Base-by-base conservation (phyloP, 2,329 filamentous ascomycete species). In the Fusarium sacchari region DNA sequence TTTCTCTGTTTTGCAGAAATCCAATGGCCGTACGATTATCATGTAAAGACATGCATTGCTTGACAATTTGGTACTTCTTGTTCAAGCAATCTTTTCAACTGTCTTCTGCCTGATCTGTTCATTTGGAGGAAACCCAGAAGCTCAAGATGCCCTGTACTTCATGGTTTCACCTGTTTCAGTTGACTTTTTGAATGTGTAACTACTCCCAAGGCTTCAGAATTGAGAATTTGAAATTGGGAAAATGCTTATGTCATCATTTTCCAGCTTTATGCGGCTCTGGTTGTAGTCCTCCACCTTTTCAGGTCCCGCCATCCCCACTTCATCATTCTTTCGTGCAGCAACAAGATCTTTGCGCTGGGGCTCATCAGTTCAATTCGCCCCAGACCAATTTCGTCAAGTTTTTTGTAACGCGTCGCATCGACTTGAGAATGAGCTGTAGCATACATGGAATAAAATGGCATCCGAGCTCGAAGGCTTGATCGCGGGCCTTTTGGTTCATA, bases 391-490 rank as follows among this genome's bases (percentile, higher is more conserved):
- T 72, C 66, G 53, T 69, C 60, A 61, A 67, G 42, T 52, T 67
- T 64, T 50, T 77, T 77, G 70, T 61, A 61, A 58, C 60, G 60
- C 60, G 62, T 61, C 57, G 49, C 59, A 69, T 69, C 61, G 46
- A 55, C 52, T 46, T 65, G 77, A 74, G 70, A 74, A 83, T 83
- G 81, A 77, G 30, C 61, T 63, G 36, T 62, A 55, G 40, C 52
- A 46, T 56, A 44, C 58, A 20, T 50, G 32, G 49, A 47, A 72
- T 62, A 72, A 50, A 58, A 84, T 84, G 82, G 79, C 79, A 62
- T 80, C 79, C 67, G 82, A 83, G 72, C 81, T 83, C 32, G 82
- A 84, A 76, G 80, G 80, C 70, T 74, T 83, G 70, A 82, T 84
- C 67, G 80, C 78, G 52, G 77, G 77, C 62, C 75, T 83, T 50